phyloP scores from a whole-genome alignment of 148 eudicot genomes.

The Chenopodium formosanum region DNA sequence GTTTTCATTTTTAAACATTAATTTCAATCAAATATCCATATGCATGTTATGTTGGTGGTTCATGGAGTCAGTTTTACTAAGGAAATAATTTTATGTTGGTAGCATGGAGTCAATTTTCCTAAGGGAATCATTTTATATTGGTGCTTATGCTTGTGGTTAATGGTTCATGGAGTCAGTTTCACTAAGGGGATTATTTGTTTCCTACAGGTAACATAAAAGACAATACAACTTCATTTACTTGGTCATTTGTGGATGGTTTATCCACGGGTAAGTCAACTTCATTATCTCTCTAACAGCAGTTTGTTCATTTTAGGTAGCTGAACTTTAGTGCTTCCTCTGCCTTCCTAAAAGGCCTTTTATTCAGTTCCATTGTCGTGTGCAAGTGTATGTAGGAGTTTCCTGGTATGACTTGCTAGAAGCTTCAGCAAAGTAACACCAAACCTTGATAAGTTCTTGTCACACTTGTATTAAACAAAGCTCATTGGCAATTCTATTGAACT shows the following conservation, averaged over 20 bases:
- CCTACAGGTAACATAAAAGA: conserved; percentile 52
- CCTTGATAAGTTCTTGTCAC: not conserved
- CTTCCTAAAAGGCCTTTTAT: conserved; percentile 2
- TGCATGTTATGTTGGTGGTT: not conserved
- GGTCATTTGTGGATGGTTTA: conserved; percentile 63
- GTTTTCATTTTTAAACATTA: not conserved
- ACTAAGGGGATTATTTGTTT: conserved; percentile 1
- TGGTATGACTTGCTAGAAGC: not conserved
- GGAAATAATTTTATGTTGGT: not conserved
- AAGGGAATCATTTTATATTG: not conserved
- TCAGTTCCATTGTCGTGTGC: not conserved
- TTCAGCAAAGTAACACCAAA: not conserved
- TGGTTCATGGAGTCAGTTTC: not conserved
- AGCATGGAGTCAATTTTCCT: not conserved
- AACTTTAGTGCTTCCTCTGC: not conserved
- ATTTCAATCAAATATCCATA: too few species aligned
- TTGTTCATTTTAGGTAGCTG: not conserved
- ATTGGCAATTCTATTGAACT: not conserved
- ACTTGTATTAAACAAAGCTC: not conserved
- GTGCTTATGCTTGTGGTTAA: not conserved
- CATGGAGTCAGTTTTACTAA: not conserved
- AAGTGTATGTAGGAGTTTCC: not conserved
- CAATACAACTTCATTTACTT: conserved; percentile 45
- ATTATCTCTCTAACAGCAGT: conserved; percentile 1
- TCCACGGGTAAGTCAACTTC: conserved; percentile 48